A percentile compares a stretch with the other conserved stretches of the same genome.
phyloP scores from a whole-genome alignment of 2,329 filamentous ascomycete species.

The Stagonosporopsis rhizophila region DNA sequence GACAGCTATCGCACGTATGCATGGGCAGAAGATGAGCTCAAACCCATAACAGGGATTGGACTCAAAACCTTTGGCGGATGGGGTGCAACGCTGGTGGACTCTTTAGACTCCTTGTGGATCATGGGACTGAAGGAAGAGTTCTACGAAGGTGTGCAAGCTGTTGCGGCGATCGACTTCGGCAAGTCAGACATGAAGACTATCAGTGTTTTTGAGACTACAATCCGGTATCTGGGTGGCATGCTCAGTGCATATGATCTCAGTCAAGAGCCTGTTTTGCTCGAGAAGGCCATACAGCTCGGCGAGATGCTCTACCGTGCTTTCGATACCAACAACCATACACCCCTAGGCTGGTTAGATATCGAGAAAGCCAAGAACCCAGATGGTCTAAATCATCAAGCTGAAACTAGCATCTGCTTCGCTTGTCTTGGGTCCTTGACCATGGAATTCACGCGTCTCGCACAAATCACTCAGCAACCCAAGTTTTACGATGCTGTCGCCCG shows the following conservation, averaged over 20 bases:
- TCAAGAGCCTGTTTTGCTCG: conserved; percentile 41
- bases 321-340: conserved; percentile 55
- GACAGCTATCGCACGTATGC: conserved; percentile 53
- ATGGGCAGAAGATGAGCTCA: conserved; percentile 57
- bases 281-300: conserved; percentile 48
- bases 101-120: conserved; percentile 57
- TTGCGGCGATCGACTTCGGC: conserved; percentile 55
- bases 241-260: conserved; percentile 50
- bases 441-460: conserved; percentile 50
- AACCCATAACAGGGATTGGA: conserved; percentile 48
- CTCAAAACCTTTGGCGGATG: conserved; percentile 57
- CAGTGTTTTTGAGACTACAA: conserved; percentile 62
- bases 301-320: conserved; percentile 58
- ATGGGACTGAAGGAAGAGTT: conserved; percentile 58
- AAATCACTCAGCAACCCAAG: conserved; percentile 45
- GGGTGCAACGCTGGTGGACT: conserved; percentile 57
- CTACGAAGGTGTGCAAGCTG: conserved; percentile 54
- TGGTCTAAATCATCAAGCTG: conserved; percentile 43
- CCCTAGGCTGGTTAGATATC: conserved; percentile 53
- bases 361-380: conserved; percentile 41
- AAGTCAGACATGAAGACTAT: conserved; percentile 49
- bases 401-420: conserved; percentile 53
- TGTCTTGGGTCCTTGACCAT: conserved; percentile 56
- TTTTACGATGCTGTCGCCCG: conserved; percentile 48
- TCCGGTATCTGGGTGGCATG: conserved; percentile 50